Evolutionary conservation across 768 basidiomycete species (phyloP), one percentile per base, ranked within the genome.

Genomic region (Lepiota brunneoincarnata): DNA sequence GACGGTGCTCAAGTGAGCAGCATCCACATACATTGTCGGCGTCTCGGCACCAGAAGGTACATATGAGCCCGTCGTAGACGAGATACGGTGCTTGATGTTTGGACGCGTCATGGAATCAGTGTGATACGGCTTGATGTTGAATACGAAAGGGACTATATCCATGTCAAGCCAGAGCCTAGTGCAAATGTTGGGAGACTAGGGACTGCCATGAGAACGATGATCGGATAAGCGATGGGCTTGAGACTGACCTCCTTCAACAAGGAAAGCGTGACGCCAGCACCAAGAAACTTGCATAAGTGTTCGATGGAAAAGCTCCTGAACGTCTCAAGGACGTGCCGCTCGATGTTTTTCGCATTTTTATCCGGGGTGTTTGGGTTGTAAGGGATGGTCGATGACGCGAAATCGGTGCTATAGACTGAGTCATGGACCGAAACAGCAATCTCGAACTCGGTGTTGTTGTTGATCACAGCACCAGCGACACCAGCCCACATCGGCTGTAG

Each of bases 401-500:
- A 92, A 67, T 92, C 90, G 58, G 89, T 89, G 70, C 77, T 84
- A 67, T 93, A 93, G 65, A 91, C 88, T 14, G 87, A 89, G 67
- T 93, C 91, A 64, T 92, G 90, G 44, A 92, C 76, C 53, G 89
- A 88, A 64, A 91, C 75, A 37, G 89, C 86, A 64, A 93, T 71
- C 69, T 91, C 88, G 55, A 79, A 83, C 52, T 78, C 71, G 47
- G 77, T 79, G 52, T 78, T 80, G 63, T 82, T 81, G 64, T 83
- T 77, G 64, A 84, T 66, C 44, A 82, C 65, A 20, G 71, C 72
- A 37, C 87, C 88, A 2, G 89, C 85, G 46, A 91, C 76, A 62
- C 88, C 91, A 57, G 85, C 88, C 89, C 90, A 93, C 90, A 93
- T 91, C 18, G 90, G 87, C 90, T 92, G 64, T 35, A 64, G 36